phyloP scores from a whole-genome alignment of 192 early-diverging fungal genomes.

The Podila epicladia region DNA sequence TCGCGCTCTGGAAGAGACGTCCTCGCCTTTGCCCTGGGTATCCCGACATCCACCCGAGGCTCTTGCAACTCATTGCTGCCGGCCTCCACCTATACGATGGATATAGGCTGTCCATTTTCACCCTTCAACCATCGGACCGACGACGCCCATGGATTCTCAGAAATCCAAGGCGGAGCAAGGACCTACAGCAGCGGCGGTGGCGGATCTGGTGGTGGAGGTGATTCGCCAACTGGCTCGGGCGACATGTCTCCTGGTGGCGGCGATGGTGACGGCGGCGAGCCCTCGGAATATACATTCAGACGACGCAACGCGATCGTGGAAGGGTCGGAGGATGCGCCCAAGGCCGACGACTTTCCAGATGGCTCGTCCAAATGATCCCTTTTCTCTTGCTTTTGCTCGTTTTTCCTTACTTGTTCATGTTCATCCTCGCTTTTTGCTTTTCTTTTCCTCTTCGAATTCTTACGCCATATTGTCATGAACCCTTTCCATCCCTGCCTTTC shows the following conservation, averaged over 20 bases:
- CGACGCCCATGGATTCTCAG: slow-evolving; percentile 1
- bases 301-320: slow-evolving; percentile 49
- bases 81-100: slow-evolving; percentile 2
- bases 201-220: slow-evolving; percentile 33
- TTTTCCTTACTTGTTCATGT: not conserved
- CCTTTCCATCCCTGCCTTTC: not conserved
- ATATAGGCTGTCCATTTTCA: slow-evolving; percentile 30
- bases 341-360: slow-evolving; percentile 43
- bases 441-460: not conserved
- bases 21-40: not conserved
- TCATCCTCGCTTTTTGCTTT: not conserved
- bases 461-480: not conserved
- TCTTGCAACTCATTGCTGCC: no score
- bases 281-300: slow-evolving; percentile 47
- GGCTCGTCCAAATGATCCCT: slow-evolving; percentile 34
- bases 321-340: slow-evolving; percentile 48
- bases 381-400: not conserved
- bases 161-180: slow-evolving; percentile 23
- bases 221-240: slow-evolving; percentile 4
- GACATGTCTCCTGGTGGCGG: slow-evolving; percentile 43
- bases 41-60: not conserved
- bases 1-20: not conserved
- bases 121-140: slow-evolving; percentile 5
- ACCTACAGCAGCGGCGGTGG: slow-evolving; percentile 37
- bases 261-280: slow-evolving; percentile 31